Evolutionary conservation across 1,139 yeast species (phyloP).

Genomic region (Blastobotrys petasosporus): DNA sequence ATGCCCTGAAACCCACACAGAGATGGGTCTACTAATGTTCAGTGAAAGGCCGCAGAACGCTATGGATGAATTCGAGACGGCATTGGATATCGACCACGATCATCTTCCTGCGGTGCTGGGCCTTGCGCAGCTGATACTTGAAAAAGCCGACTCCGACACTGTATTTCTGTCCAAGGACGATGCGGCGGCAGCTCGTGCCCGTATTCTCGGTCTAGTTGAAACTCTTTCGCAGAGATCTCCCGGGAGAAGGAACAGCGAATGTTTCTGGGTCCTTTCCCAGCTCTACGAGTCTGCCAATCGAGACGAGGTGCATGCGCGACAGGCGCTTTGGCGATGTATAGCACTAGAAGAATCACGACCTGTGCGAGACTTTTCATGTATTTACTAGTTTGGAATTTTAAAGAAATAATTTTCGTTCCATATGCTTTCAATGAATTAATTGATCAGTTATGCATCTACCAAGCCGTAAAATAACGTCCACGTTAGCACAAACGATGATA

Average conservation of each 20-base stretch:
- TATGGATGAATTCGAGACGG: conserved; percentile 60
- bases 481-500: conserved; percentile 71
- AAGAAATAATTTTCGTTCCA: neutral
- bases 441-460: conserved; percentile 35
- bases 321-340: conserved; percentile 60
- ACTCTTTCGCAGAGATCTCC: conserved; percentile 44
- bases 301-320: conserved; percentile 41
- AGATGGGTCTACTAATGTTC: conserved; percentile 47
- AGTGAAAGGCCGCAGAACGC: conserved; percentile 41
- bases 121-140: conserved; percentile 50
- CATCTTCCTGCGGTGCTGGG: conserved; percentile 64
- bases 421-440: neutral
- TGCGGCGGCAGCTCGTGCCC: conserved; percentile 55
- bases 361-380: conserved; percentile 42
- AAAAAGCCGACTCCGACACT: conserved; percentile 27
- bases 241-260: conserved; percentile 58
- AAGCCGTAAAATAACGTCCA: conserved; percentile 81
- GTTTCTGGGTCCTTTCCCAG: conserved; percentile 66
- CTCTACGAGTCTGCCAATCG: conserved; percentile 62
- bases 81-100: conserved; percentile 48
- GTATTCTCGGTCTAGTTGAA: conserved; percentile 60
- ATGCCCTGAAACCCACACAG: conserved; percentile 48
- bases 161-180: conserved; percentile 46
- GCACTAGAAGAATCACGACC: conserved; percentile 64
- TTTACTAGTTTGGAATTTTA: conserved; percentile 1